Evolutionary conservation across 192 early-diverging fungal species (phyloP).

Genomic region (Entrophospora sp.): DNA sequence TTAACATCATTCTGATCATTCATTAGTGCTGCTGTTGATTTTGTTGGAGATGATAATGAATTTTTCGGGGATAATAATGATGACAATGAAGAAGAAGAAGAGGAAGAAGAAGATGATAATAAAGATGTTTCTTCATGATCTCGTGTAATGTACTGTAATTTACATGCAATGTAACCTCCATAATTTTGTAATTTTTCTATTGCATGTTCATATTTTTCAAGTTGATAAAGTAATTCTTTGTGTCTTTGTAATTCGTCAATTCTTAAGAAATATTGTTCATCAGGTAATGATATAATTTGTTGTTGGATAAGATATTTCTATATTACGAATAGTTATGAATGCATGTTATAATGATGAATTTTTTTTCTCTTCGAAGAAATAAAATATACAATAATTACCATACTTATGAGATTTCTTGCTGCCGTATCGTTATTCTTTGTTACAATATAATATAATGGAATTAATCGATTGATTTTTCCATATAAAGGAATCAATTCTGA

Average conservation of each 20-base stretch:
- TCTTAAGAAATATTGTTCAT: background rate
- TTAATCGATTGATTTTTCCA: background rate
- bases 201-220: background rate
- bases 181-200: background rate
- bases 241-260: background rate
- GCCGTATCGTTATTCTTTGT: constrained; percentile 1
- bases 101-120: too few relatives aligned
- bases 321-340: too few relatives aligned
- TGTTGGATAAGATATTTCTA: constrained; percentile 6
- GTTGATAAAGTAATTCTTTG: background rate
- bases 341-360: too few relatives aligned
- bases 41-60: background rate
- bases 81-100: too few relatives aligned
- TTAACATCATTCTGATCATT: too few relatives aligned
- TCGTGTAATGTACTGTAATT: background rate
- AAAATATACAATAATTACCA: background rate
- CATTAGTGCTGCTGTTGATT: background rate
- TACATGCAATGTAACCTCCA: background rate
- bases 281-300: constrained; percentile 3
- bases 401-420: background rate
- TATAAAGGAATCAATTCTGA: background rate
- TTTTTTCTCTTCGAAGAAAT: too few relatives aligned
- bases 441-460: background rate
- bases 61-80: too few relatives aligned
- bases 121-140: too few relatives aligned